A percentile compares a stretch with the other conserved stretches of the same genome.
These are phyloP conservation scores for Phytophthora hybrid DNA, from an alignment of 352 stramenopile genomes.

Conservation along the genomic window DNA sequence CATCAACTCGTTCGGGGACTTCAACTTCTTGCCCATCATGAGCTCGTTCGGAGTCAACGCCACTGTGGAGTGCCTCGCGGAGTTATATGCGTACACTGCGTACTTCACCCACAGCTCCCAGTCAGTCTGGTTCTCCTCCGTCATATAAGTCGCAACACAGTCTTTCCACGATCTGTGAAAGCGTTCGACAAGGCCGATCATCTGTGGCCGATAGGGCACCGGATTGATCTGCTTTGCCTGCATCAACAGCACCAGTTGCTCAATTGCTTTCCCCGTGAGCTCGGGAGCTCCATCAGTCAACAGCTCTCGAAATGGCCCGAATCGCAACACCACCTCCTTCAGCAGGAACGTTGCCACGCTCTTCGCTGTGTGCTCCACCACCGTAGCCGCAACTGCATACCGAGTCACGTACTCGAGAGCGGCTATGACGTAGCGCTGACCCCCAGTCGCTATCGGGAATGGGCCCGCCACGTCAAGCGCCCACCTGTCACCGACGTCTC, in stretches of 20 bases:
- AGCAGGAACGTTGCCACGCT: background rate
- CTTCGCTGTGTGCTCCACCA: background rate
- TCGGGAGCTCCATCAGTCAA: background rate
- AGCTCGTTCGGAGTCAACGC: background rate
- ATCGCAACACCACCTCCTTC: background rate
- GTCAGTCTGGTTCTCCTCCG: background rate
- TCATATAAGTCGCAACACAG: background rate
- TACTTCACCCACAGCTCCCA: background rate
- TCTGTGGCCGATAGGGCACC: background rate
- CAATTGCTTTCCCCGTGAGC: background rate
- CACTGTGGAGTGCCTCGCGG: background rate
- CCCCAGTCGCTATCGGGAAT: background rate
- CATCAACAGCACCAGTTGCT: background rate
- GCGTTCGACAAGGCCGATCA: background rate
- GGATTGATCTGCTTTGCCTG: background rate
- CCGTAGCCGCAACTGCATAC: background rate
- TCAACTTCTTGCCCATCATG: background rate
- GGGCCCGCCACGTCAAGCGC: too few species aligned
- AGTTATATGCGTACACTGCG: background rate
- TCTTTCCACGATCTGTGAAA: background rate
- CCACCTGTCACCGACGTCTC: too few species aligned
- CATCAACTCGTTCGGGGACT: background rate
- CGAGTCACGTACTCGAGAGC: background rate
- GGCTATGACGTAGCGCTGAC: background rate
- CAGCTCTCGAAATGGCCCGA: background rate